phyloP scores from a whole-genome alignment of 2,329 filamentous ascomycete species.

The Colletotrichum eremochloae region DNA sequence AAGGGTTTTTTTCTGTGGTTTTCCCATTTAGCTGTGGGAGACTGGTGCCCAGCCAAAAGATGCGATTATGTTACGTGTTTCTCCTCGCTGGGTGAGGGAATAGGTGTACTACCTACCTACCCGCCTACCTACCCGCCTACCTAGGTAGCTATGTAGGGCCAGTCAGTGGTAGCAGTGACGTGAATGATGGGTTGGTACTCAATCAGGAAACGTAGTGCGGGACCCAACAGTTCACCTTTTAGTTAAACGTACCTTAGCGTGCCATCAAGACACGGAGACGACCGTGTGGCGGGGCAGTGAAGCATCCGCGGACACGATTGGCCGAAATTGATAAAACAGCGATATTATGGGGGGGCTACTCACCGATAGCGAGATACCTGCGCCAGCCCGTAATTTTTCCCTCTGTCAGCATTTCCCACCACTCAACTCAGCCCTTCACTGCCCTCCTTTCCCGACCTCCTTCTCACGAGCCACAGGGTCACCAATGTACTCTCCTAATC shows the following conservation, averaged over 20 bases:
- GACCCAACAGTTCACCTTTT: conserved; percentile 11
- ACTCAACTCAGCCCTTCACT: background rate
- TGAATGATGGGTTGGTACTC: conserved; percentile 13
- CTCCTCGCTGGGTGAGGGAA: conserved; percentile 19
- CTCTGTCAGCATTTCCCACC: conserved; percentile 11
- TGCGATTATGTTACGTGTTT: conserved; percentile 1
- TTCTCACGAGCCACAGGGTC: conserved; percentile 28
- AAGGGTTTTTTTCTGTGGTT: conserved; percentile 26
- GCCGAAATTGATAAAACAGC: conserved; percentile 5
- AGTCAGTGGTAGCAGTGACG: conserved; percentile 19
- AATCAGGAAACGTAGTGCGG: conserved; percentile 13
- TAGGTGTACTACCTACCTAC: background rate
- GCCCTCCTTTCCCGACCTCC: background rate
- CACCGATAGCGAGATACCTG: conserved; percentile 35
- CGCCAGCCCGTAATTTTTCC: conserved; percentile 26
- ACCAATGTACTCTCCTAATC: conserved; percentile 28
- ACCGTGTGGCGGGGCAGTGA: conserved; percentile 38
- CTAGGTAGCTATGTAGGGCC: too few species aligned
- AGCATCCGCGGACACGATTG: conserved; percentile 29
- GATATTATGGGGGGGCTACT: conserved; percentile 21
- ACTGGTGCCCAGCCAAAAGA: conserved; percentile 3
- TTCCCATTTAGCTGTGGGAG: conserved; percentile 1
- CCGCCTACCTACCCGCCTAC: too few species aligned
- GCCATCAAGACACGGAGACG: conserved; percentile 22
- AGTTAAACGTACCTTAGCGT: background rate